Base-by-base conservation (phyloP, 257 asterid species). In the Galeopsis tetrahit region DNA sequence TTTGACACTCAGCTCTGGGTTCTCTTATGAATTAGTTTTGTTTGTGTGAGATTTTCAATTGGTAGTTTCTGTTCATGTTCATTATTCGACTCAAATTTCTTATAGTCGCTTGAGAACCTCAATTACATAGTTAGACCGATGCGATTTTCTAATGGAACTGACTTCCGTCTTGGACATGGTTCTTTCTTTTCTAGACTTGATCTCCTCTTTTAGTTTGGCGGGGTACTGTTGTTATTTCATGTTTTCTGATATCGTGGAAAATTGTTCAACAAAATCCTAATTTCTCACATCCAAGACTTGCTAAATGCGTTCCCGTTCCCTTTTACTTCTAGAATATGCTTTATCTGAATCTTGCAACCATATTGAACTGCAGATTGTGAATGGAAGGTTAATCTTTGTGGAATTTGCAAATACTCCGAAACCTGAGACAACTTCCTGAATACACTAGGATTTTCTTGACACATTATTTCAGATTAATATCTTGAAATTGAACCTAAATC, bases 361-460 rank as follows among this genome's bases (percentile, higher is more conserved):
- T 66, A 31, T 66, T 52, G 13, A 75, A 68, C 59, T 75, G 83
- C 88, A 89, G 96, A 82, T 88, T 56, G 86, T 86, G 60, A 69
- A 79, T 63, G 87, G 92, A 72, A 85, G 87, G 75, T 76, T 89
- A 84, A 79, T 90, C 53, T 88, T 91, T 55, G 90, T 85, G 32
- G 93, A 86, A 68, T 71, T 85, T 56, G 89, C 84, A 10, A 68
- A 87, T 75, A 78, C 77, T 63, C 46, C 81, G 65, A 72, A 63
- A 67, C 67, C 82, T 10, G 74, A 46, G 39, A 39, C 60, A 55
- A 15, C 78, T 58, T 55, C 82, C 53, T 78, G 57, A 77, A 15
- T 48, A 46, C 11, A 34, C 10, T 1, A 10, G 55, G 62, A 56
- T 65, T 66, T 79, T 69, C 51, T 71, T 7, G 0, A 2, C 62